phyloP scores from a whole-genome alignment of 2,329 filamentous ascomycete species.

The Polychaeton citri region DNA sequence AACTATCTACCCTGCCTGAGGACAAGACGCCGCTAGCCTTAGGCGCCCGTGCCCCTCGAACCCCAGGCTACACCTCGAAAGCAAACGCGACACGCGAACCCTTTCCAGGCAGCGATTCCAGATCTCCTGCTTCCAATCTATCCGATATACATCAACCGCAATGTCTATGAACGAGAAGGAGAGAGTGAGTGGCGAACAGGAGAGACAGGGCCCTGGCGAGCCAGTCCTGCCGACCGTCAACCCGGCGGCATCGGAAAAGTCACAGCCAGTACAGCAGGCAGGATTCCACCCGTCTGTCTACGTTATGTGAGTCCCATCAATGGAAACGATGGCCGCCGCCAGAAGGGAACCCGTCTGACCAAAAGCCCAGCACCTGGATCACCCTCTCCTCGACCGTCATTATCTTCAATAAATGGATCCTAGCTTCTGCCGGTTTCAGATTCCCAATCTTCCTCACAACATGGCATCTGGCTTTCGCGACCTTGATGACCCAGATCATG shows the following conservation, averaged over 20 bases:
- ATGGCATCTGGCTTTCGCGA: conserved; percentile 90
- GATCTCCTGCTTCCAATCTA: too few relatives aligned
- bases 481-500: conserved; percentile 84
- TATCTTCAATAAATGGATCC: conserved; percentile 98
- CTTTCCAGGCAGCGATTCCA: too few relatives aligned
- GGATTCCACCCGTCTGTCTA: conserved; percentile 73
- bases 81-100: too few relatives aligned
- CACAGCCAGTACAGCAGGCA: conserved; percentile 45
- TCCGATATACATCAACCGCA: too few relatives aligned
- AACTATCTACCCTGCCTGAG: too few relatives aligned
- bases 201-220: conserved; percentile 38
- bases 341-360: too few relatives aligned
- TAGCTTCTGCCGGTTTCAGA: conserved; percentile 69
- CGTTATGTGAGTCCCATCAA: conserved; percentile 48
- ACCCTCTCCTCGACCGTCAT: conserved; percentile 85
- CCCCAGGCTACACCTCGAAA: too few relatives aligned
- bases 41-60: too few relatives aligned
- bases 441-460: conserved; percentile 73
- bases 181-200: conserved; percentile 65
- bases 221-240: conserved; percentile 70
- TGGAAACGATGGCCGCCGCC: too few relatives aligned
- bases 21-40: too few relatives aligned
- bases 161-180: conserved; percentile 70
- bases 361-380: conserved; percentile 91
- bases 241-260: conserved; percentile 54